phyloP scores from a whole-genome alignment of 306 rosid genomes.

The Fagus crenata region DNA sequence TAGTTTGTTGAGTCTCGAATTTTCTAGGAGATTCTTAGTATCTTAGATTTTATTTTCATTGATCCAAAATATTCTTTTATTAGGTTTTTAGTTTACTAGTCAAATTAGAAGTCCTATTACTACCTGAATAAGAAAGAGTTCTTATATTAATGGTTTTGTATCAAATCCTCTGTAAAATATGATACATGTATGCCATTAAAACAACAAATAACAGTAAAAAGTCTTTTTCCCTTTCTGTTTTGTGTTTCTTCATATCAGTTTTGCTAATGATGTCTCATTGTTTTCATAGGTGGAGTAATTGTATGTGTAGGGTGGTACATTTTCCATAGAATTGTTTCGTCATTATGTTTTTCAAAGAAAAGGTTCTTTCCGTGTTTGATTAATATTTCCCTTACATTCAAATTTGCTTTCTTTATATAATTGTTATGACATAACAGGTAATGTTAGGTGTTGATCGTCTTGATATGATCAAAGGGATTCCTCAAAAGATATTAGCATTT shows the following conservation, averaged over 20 bases:
- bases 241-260: background rate
- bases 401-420: background rate
- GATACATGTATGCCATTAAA: background rate
- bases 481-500: constrained; percentile 89
- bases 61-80: too few species aligned
- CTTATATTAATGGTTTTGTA: background rate
- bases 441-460: constrained; percentile 96
- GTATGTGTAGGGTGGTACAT: background rate
- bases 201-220: background rate
- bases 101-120: too few species aligned
- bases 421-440: constrained; percentile 54
- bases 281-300: background rate
- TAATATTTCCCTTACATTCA: constrained; percentile 11
- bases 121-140: too few species aligned
- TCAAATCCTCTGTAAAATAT: background rate
- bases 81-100: too few species aligned
- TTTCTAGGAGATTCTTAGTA: too few species aligned
- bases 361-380: background rate
- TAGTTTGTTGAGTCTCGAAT: too few species aligned
- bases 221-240: background rate
- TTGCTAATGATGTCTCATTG: background rate
- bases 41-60: too few species aligned
- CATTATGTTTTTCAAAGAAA: background rate
- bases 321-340: background rate
- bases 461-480: constrained; percentile 95